A percentile compares a stretch with the other conserved stretches of the same genome.
phyloP scores from a whole-genome alignment of 306 rosid genomes.

The Elaeagnus macrophylla region DNA sequence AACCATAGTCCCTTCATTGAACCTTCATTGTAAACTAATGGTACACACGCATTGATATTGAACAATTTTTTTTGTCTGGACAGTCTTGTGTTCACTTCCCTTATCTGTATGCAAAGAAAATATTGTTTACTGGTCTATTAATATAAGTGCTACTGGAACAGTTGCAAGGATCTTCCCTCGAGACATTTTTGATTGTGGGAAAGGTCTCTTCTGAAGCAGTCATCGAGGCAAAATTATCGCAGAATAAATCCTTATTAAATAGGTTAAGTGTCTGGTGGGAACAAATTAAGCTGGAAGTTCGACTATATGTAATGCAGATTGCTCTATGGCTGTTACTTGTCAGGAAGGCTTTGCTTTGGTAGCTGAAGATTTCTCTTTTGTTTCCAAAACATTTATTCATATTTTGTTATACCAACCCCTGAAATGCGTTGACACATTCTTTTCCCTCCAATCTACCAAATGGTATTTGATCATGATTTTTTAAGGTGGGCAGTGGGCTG shows the following conservation, averaged over 20 bases:
- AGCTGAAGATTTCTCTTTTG: slow-evolving; percentile 9
- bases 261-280: slow-evolving; percentile 53
- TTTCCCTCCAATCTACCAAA: no score
- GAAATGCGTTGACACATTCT: no score
- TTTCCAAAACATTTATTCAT: no score
- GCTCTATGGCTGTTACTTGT: slow-evolving; percentile 66
- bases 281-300: slow-evolving; percentile 48
- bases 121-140: neutral
- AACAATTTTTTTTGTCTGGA: neutral
- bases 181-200: slow-evolving; percentile 74
- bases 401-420: no score
- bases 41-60: no score
- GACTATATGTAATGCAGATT: slow-evolving; percentile 60
- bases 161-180: slow-evolving; percentile 81
- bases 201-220: slow-evolving; percentile 84
- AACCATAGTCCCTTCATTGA: neutral
- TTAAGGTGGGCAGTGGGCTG: no score
- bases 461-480: no score
- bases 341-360: slow-evolving; percentile 42
- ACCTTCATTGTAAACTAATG: neutral
- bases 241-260: slow-evolving; percentile 42
- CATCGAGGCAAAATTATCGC: slow-evolving; percentile 53
- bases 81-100: neutral
- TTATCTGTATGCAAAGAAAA: neutral
- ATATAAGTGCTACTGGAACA: slow-evolving; percentile 31